Evolutionary conservation across 2,329 filamentous ascomycete genomes (phyloP).

Genomic region (Thielaviopsis ethacetica): DNA sequence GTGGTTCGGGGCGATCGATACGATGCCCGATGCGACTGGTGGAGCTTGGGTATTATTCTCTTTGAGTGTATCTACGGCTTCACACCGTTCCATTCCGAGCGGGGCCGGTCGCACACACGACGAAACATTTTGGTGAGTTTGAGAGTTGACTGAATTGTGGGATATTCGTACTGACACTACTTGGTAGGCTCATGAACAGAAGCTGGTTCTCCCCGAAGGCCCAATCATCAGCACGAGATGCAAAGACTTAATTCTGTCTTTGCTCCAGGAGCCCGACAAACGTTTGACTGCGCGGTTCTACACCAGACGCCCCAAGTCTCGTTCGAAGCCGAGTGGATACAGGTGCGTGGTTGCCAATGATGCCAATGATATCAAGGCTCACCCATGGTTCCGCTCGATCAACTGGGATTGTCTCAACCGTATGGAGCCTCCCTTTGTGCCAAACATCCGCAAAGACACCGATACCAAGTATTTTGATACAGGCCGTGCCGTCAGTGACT

Average conservation of each 20-base stretch:
- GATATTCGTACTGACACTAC: not conserved
- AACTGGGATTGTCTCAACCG: conserved; percentile 62
- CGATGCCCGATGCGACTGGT: conserved; percentile 91
- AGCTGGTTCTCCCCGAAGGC: conserved; percentile 53
- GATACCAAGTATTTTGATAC: conserved; percentile 88
- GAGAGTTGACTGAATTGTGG: not conserved
- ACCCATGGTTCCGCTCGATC: conserved; percentile 70
- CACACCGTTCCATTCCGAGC: conserved; percentile 75
- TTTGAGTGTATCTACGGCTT: conserved; percentile 89
- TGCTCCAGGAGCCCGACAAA: conserved; percentile 58
- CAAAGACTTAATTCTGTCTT: conserved; percentile 55
- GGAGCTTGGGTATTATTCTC: conserved; percentile 87
- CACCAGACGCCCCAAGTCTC: conserved; percentile 38
- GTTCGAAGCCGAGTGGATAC: conserved; percentile 14
- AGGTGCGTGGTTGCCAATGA: conserved; percentile 58
- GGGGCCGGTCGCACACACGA: conserved; percentile 66
- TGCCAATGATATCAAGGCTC: conserved; percentile 75
- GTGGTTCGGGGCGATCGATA: conserved; percentile 69
- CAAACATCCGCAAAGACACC: conserved; percentile 48
- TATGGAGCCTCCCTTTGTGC: conserved; percentile 62
- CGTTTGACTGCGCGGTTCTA: conserved; percentile 68
- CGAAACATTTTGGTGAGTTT: conserved; percentile 57
- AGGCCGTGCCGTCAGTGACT: conserved; percentile 53
- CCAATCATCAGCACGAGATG: conserved; percentile 52
- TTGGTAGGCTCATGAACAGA: conserved; percentile 47